Evolutionary conservation across 306 rosid species (phyloP).

Genomic region (Medicago lupulina): DNA sequence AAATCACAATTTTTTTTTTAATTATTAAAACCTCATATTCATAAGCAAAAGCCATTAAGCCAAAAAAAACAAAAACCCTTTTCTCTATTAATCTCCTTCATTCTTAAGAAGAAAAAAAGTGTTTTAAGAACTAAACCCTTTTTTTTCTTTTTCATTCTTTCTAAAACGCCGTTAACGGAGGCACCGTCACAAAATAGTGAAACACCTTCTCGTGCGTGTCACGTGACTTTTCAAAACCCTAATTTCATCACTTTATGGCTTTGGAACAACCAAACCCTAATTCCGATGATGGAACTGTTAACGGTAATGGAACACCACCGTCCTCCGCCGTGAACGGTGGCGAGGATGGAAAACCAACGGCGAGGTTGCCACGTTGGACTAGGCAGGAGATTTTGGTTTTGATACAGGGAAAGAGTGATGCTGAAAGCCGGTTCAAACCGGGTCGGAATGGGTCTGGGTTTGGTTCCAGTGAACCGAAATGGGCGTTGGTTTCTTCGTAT

Average conservation of each 20-base stretch:
- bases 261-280: slow-evolving; percentile 58
- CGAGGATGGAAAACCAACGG: slow-evolving; percentile 69
- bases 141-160: neutral
- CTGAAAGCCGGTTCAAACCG: slow-evolving; percentile 73
- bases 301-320: slow-evolving; percentile 57
- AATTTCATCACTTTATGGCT: slow-evolving; percentile 58
- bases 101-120: slow-evolving; percentile 42
- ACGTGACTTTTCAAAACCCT: slow-evolving; percentile 60
- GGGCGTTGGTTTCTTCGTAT: slow-evolving; percentile 90
- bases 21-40: slow-evolving; percentile 39
- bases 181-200: slow-evolving; percentile 57
- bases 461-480: slow-evolving; percentile 86
- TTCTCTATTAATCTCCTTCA: slow-evolving; percentile 13
- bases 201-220: slow-evolving; percentile 45
- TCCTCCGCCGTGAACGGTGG: slow-evolving; percentile 56
- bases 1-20: neutral
- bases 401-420: slow-evolving; percentile 84
- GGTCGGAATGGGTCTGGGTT: slow-evolving; percentile 60
- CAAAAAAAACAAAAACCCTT: slow-evolving; percentile 28
- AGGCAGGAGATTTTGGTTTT: slow-evolving; percentile 92
- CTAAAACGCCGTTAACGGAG: slow-evolving; percentile 85
- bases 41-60: slow-evolving; percentile 46
- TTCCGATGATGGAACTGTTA: slow-evolving; percentile 54
- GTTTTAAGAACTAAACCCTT: slow-evolving; percentile 35
- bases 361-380: slow-evolving; percentile 95